Conservation (phyloP, 169 alveolate genomes). For the Eimeria tenella region DNA sequence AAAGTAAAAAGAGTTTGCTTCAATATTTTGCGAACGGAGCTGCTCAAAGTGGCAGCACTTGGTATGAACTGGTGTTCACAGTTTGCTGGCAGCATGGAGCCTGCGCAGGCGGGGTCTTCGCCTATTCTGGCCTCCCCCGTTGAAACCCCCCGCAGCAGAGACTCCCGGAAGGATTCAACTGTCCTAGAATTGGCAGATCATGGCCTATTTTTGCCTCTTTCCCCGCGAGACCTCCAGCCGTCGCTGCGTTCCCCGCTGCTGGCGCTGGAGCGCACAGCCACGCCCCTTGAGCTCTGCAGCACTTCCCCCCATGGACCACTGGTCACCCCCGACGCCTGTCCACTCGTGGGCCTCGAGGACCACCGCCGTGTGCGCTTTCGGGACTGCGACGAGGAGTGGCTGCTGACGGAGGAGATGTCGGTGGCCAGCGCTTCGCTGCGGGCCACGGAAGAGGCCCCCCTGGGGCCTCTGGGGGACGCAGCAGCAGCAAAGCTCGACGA, state of each 20-base stretch:
- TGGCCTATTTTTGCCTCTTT: not conserved
- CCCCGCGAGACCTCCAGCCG: not conserved
- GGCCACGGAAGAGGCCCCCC: not conserved
- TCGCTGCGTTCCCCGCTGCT: not conserved
- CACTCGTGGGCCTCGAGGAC: not conserved
- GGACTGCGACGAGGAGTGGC: slow-evolving; percentile 44
- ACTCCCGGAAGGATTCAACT: too few relatives aligned
- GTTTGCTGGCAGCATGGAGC: too few relatives aligned
- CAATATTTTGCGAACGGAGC: too few relatives aligned
- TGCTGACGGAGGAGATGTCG: slow-evolving; percentile 5
- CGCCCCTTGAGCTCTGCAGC: not conserved
- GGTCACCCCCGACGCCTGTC: not conserved
- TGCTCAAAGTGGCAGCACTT: too few relatives aligned
- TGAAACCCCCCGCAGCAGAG: too few relatives aligned
- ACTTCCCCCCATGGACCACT: not conserved
- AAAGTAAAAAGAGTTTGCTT: too few relatives aligned
- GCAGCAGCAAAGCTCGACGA: not conserved
- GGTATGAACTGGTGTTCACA: too few relatives aligned
- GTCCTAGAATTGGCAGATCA: not conserved
- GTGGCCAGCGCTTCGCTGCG: not conserved
- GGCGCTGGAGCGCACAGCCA: not conserved
- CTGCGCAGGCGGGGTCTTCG: too few relatives aligned
- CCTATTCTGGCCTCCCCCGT: too few relatives aligned
- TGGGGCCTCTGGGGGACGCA: not conserved
- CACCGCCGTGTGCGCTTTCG: slow-evolving; percentile 36